These are phyloP conservation scores for Gossypium longicalyx DNA, from an alignment of 345 rosid genomes.

Conservation along the genomic window DNA sequence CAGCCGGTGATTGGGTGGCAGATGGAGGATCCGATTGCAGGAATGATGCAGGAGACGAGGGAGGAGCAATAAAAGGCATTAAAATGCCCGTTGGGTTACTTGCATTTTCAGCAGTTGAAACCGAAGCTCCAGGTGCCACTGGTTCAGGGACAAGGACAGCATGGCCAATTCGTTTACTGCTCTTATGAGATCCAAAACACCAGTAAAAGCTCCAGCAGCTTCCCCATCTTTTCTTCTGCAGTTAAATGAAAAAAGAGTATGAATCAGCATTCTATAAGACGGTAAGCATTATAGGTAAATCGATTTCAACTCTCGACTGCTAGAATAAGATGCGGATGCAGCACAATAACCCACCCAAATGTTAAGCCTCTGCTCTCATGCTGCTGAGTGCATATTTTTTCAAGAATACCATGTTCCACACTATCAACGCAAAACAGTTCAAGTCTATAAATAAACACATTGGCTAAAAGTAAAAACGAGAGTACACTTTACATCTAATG, in stretches of 20 bases:
- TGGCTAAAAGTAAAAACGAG: neutral
- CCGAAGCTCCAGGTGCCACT: conserved; percentile 34
- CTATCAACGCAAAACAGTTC: neutral
- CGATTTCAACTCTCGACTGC: neutral
- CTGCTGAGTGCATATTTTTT: neutral
- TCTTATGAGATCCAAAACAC: conserved; percentile 77
- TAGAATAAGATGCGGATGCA: neutral
- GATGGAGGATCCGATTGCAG: conserved; percentile 87
- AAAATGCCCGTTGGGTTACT: conserved; percentile 42
- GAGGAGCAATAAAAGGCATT: conserved; percentile 84
- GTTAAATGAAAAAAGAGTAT: conserved; percentile 14
- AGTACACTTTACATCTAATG: neutral
- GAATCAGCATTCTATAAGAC: neutral
- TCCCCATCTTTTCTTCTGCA: conserved; percentile 85
- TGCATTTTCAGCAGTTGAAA: conserved; percentile 34
- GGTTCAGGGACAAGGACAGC: conserved; percentile 78
- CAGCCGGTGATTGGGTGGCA: conserved; percentile 68
- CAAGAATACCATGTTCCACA: neutral
- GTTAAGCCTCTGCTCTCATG: neutral
- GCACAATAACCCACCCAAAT: neutral
- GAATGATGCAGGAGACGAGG: conserved; percentile 90
- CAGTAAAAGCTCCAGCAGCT: conserved; percentile 71
- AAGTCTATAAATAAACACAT: neutral
- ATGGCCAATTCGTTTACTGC: conserved; percentile 70
- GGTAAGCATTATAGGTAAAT: neutral